Conservation (phyloP, 2,329 filamentous ascomycete genomes). For the Aspergillus melleus region DNA sequence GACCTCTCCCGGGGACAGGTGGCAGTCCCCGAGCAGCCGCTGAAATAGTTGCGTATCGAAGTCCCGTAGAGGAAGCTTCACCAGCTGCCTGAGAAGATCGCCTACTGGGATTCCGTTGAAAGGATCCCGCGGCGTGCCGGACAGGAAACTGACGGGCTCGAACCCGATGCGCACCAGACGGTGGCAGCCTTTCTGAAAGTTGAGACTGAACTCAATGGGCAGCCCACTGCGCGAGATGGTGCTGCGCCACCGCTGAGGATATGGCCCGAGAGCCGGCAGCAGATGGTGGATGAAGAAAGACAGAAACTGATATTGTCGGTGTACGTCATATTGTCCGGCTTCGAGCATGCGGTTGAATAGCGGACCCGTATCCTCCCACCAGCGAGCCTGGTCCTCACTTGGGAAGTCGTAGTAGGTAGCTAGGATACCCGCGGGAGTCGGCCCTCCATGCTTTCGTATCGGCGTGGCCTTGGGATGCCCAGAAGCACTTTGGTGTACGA, state of each 20-base stretch:
- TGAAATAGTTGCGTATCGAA: neutral
- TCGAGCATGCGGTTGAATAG: neutral
- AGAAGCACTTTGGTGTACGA: too few species aligned
- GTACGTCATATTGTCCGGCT: neutral
- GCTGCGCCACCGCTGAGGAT: neutral
- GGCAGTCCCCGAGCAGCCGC: neutral
- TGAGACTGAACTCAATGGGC: conserved; percentile 8
- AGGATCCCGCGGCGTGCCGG: neutral
- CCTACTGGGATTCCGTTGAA: neutral
- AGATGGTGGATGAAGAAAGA: neutral
- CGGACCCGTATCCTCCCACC: neutral
- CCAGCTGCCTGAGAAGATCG: neutral
- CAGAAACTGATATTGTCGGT: neutral
- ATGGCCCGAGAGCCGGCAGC: neutral
- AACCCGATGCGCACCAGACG: neutral
- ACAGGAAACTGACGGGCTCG: neutral
- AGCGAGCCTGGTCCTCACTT: neutral
- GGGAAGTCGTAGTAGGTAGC: neutral
- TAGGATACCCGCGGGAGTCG: too few species aligned
- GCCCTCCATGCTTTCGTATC: too few species aligned
- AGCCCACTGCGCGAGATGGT: neutral
- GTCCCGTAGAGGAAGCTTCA: neutral
- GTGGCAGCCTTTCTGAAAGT: conserved; percentile 1
- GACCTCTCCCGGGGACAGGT: neutral
- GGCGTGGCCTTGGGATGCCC: too few species aligned